Conservation (phyloP, 768 basidiomycete species). For the Agaricus blazei region DNA sequence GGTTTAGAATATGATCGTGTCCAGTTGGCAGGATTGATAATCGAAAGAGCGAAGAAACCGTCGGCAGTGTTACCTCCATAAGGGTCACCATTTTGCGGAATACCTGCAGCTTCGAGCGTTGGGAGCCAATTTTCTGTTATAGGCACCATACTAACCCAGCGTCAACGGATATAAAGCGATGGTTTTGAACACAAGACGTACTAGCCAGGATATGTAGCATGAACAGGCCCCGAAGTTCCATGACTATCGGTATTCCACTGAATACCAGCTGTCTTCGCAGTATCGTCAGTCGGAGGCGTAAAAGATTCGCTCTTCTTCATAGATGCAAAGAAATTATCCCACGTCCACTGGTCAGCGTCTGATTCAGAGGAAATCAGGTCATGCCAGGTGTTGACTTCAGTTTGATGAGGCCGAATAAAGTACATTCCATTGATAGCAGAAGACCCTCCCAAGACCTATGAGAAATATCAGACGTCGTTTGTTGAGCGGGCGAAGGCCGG, state of each 20-base stretch:
- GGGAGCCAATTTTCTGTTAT: constrained; percentile 55
- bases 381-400: constrained; percentile 47
- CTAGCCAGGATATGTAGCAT: constrained; percentile 44
- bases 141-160: constrained; percentile 45
- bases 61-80: constrained; percentile 48
- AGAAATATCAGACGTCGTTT: neutral
- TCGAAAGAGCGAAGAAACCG: constrained; percentile 48
- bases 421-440: constrained; percentile 70
- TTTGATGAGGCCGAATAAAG: constrained; percentile 46
- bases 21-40: constrained; percentile 62
- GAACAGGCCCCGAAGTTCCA: constrained; percentile 45
- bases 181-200: constrained; percentile 36
- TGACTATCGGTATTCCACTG: constrained; percentile 38
- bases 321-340: constrained; percentile 38
- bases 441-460: constrained; percentile 59
- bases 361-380: constrained; percentile 30
- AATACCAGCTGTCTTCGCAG: constrained; percentile 39
- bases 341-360: constrained; percentile 39
- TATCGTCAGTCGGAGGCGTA: constrained; percentile 39
- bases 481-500: neutral
- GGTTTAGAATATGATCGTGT: constrained; percentile 64
- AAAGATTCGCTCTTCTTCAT: constrained; percentile 55
- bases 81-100: constrained; percentile 37
- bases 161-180: constrained; percentile 5
- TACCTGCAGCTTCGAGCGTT: constrained; percentile 43